Base-by-base conservation (phyloP, 148 eudicot species). In the Cornus kousa region DNA sequence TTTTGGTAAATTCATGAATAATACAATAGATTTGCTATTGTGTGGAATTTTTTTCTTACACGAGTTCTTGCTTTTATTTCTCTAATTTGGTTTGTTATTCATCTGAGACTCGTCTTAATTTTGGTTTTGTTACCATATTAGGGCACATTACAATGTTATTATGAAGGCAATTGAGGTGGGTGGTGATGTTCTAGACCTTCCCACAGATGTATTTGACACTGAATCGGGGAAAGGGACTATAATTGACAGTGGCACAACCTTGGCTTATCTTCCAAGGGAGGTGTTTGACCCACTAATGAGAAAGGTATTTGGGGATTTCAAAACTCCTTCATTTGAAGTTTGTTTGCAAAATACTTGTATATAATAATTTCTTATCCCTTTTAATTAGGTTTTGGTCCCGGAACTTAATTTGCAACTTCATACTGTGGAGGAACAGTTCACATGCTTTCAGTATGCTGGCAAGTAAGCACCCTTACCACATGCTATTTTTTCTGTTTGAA, bases 221-320 rank as follows among this genome's bases (percentile, higher is more conserved):
- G 87, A 81, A n/a, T 33, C 83, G 5, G 86, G 83, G 31, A 79
- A 80, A 77, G 84, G 87, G 28, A 89, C 92, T 64, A 89, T 95
- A 71, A 85, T 95, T 78, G 98, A 95, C 81, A 93, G 98, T 71
- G 97, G 98, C 76, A 93, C 98, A 78, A 95, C 98, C 72, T 88
- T 95, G 85, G 97, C 97, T 1, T 90, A 95, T 93, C 97, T 93
- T 64, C 92, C 92, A 37, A 82, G 88, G 75, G 91, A 85, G 28
- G 81, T 93, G 76, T 91, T 83, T 88, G 85, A 82, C 67, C 80
- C 81, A 64, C 71, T 93, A 72, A 60, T 93, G 77, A 7, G 62
- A 14, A 88, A 78, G 87, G 98, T 93, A 87, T 67, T 83, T 66
- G 12, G 14, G 59, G 62, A n/a, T 74, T 68, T 79, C 24, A 22